Conservation (phyloP, 2,329 filamentous ascomycete genomes). For the Cladosporium sp. region DNA sequence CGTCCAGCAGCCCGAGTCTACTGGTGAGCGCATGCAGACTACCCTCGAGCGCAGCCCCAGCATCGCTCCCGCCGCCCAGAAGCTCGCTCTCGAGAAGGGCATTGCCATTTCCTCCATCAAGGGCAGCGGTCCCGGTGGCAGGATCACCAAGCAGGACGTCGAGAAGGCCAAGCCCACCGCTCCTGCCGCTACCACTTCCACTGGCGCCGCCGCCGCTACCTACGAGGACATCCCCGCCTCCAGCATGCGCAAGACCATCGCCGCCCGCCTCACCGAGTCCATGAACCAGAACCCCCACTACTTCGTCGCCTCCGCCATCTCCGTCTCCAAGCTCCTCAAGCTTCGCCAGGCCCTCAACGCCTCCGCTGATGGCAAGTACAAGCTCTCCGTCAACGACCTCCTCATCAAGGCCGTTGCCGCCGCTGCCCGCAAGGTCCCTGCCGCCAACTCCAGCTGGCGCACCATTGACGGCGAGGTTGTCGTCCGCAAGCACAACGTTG, state of each 20-base stretch:
- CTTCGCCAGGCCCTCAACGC: conserved; percentile 90
- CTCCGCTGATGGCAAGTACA: conserved; percentile 87
- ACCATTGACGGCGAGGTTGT: conserved; percentile 69
- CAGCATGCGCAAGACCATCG: conserved; percentile 98
- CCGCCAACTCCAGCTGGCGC: conserved; percentile 91
- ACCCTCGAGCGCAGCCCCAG: conserved; percentile 77
- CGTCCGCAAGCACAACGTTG: conserved; percentile 89
- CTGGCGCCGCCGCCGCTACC: conserved; percentile 54
- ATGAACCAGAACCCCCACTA: conserved; percentile 95
- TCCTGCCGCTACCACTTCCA: conserved; percentile 43
- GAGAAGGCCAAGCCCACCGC: conserved; percentile 70
- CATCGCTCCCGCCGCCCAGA: conserved; percentile 69
- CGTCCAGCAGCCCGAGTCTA: conserved; percentile 67
- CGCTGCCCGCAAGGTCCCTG: conserved; percentile 88
- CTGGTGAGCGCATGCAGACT: conserved; percentile 74
- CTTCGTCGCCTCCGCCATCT: conserved; percentile 88
- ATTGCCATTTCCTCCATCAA: conserved; percentile 74
- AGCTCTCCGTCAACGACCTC: conserved; percentile 99
- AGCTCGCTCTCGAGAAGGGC: conserved; percentile 79
- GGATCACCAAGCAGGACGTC: conserved; percentile 87
- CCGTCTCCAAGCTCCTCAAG: conserved; percentile 92
- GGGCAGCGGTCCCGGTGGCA: conserved; percentile 79
- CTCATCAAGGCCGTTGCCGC: conserved; percentile 91
- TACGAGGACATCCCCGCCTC: conserved; percentile 82
- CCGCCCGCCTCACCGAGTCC: conserved; percentile 82